phyloP scores from a whole-genome alignment of 352 stramenopile genomes.

The Hyaloperonospora arabidopsidis region DNA sequence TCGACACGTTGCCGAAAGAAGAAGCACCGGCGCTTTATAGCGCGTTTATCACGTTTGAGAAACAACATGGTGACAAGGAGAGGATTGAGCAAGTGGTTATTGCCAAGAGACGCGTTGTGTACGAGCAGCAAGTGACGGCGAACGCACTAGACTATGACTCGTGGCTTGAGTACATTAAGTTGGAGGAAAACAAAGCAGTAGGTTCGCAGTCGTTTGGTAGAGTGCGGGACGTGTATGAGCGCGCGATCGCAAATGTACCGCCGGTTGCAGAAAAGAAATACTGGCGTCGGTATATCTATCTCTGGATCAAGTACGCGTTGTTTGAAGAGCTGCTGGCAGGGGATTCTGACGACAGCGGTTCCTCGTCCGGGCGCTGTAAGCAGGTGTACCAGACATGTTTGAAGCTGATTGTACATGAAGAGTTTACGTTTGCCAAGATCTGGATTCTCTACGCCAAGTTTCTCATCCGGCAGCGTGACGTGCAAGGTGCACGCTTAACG shows the following conservation, averaged over 20 bases:
- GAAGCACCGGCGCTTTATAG: conserved; percentile 92
- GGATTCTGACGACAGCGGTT: conserved; percentile 39
- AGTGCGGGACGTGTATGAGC: conserved; percentile 94
- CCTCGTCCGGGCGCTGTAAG: conserved; percentile 56
- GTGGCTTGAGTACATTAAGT: conserved; percentile 98
- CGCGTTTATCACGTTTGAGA: conserved; percentile 97
- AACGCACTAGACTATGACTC: conserved; percentile 95
- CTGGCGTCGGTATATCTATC: conserved; percentile 98
- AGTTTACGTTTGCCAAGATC: conserved; percentile 98
- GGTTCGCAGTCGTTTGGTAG: conserved; percentile 43
- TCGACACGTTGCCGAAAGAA: conserved; percentile 75
- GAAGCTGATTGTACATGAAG: conserved; percentile 88
- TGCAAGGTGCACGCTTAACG: conserved; percentile 85
- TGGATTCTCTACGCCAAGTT: conserved; percentile 97
- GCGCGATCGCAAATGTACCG: conserved; percentile 91
- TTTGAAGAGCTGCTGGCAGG: conserved; percentile 93
- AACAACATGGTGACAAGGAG: conserved; percentile 94
- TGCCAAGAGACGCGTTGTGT: conserved; percentile 90
- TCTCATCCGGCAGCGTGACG: conserved; percentile 91
- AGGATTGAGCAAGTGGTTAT: conserved; percentile 95
- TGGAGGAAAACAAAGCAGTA: conserved; percentile 90
- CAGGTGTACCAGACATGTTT: conserved; percentile 95
- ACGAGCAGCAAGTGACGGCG: conserved; percentile 86
- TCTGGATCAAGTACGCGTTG: conserved; percentile 99
- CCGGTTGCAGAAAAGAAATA: conserved; percentile 94